Conservation (phyloP, 2,329 filamentous ascomycete species). For the Curvularia sp. region DNA sequence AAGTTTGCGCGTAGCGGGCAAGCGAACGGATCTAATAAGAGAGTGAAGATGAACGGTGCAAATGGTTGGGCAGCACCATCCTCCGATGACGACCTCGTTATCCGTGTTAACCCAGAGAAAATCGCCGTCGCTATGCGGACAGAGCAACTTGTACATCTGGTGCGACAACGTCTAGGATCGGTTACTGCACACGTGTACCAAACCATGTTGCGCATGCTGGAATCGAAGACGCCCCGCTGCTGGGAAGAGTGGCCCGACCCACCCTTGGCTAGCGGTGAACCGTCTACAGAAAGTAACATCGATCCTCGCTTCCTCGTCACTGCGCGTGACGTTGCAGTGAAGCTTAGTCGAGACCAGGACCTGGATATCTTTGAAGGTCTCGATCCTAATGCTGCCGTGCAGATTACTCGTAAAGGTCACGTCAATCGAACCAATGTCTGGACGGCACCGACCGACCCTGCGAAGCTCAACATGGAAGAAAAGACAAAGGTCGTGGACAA, state of each 20-base stretch:
- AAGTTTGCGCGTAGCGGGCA: conserved; percentile 29
- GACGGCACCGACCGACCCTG: conserved; percentile 37
- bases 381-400: conserved; percentile 40
- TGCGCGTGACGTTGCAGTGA: conserved; percentile 52
- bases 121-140: conserved; percentile 84
- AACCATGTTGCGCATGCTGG: conserved; percentile 73
- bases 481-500: conserved; percentile 62
- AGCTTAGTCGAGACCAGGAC: conserved; percentile 48
- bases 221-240: conserved; percentile 72
- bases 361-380: conserved; percentile 52
- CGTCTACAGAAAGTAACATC: conserved; percentile 39
- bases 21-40: conserved; percentile 40
- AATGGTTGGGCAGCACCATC: conserved; percentile 23
- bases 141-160: conserved; percentile 75
- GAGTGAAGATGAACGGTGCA: conserved; percentile 40
- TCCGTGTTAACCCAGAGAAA: conserved; percentile 86
- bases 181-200: conserved; percentile 81
- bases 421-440: conserved; percentile 33
- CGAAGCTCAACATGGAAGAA: conserved; percentile 33
- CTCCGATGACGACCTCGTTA: conserved; percentile 70
- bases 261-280: conserved; percentile 31
- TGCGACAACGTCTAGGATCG: conserved; percentile 72
- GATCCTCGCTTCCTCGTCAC: conserved; percentile 49
- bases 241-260: conserved; percentile 60
- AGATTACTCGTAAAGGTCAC: conserved; percentile 34